Evolutionary conservation across 768 basidiomycete species (phyloP), one percentile per base, ranked within the genome.

Genomic region (Psilocybe cyanescens): DNA sequence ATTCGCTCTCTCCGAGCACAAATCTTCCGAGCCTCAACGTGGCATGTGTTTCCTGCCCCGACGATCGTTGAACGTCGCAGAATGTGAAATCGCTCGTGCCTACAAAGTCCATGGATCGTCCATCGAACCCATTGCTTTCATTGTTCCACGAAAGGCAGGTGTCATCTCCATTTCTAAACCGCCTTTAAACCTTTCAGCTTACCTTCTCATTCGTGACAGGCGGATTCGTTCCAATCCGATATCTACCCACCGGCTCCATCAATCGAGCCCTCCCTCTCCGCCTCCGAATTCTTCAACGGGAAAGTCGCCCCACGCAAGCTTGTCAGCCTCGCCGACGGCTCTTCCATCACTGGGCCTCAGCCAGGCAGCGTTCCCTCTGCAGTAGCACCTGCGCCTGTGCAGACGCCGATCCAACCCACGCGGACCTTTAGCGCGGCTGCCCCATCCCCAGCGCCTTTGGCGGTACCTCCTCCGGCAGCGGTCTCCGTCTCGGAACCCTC

Each of bases 31-130:
- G 55, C 96, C 97, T 30, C 97, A 99, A 75, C 92, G 96, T 55
- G 97, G 97, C 11, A 92, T 99, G 88, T 94, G 92, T 73, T 95
- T 99, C 89, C 83, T 97, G 46, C 97, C 97, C 11, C 87, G 96
- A 37, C 91, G 95, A 51, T 89, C 92, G 0, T 85, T 99, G 69
- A 94, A 85, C 71, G 90, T 97, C 24, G 78, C 83, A 39, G 94
- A 98, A 55, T 97, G 95, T 74, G 97, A 99, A 74, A 97, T 99
- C 66, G 96, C 94, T 1, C 84, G 95, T 30, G 94, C 92, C 1
- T 98, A 93, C 84, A 99, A 99, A 75, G 83, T 97, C 17, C 81
- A 86, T 14, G 86, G 84, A 2, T 76, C 75, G 19, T 80, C 81
- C 35, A 85, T 99, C 60, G 96, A 99, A 72, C 93, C 97, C 16